A percentile compares a stretch with the other conserved stretches of the same genome.
Conservation (phyloP, 768 basidiomycete genomes). For the Rhizopogon salebrosus region DNA sequence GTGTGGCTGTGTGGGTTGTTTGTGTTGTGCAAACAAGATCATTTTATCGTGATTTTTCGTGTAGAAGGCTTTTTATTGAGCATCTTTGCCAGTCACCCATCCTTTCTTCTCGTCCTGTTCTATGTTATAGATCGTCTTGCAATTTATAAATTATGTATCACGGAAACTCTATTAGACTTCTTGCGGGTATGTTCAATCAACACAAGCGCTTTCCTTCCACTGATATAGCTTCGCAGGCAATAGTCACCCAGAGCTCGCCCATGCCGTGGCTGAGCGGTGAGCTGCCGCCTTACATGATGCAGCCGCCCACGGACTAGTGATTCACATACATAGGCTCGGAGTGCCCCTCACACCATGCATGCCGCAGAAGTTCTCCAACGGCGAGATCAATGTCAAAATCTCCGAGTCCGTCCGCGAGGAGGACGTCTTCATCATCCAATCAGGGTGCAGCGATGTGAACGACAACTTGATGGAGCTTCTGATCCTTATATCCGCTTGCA, state of each 20-base stretch:
- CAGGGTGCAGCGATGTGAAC: constrained; percentile 84
- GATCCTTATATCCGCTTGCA: constrained; percentile 97
- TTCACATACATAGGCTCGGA: constrained; percentile 69
- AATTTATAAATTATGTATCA: constrained; percentile 60
- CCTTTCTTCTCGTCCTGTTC: constrained; percentile 1
- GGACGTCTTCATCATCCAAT: constrained; percentile 98
- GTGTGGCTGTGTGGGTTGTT: not conserved
- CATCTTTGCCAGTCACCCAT: not conserved
- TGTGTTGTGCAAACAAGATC: constrained; percentile 10
- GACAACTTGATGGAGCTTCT: constrained; percentile 98
- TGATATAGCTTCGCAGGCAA: constrained; percentile 58
- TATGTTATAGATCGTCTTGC: constrained; percentile 6
- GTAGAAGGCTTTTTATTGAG: not conserved
- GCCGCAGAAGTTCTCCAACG: constrained; percentile 89
- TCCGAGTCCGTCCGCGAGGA: constrained; percentile 94
- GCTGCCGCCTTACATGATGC: constrained; percentile 45
- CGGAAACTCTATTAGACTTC: constrained; percentile 74
- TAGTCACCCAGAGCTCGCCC: constrained; percentile 96
- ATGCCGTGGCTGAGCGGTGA: constrained; percentile 94
- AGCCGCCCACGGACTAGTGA: constrained; percentile 44
- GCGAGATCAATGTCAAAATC: constrained; percentile 94
- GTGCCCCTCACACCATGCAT: constrained; percentile 81
- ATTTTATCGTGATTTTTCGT: constrained; percentile 3
- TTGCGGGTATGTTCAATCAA: constrained; percentile 50
- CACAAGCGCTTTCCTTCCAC: constrained; percentile 3